These are phyloP conservation scores for Avena atlantica DNA, from an alignment of 176 grass and related monocot genomes.

Conservation along the genomic window DNA sequence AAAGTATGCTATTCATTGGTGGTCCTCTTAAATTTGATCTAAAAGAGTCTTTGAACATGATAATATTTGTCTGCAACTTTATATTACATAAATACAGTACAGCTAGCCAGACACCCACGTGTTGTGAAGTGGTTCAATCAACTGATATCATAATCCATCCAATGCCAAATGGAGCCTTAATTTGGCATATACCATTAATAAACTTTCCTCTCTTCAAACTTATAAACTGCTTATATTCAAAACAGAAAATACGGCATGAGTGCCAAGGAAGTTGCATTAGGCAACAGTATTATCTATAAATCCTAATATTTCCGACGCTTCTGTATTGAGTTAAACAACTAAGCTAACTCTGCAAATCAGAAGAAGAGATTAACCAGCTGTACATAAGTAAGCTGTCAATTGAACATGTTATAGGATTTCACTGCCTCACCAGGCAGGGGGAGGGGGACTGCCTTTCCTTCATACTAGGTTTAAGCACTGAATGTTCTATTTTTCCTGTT, in stretches of 20 bases:
- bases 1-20: slow-evolving; percentile 5
- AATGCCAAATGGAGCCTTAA: background rate
- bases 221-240: background rate
- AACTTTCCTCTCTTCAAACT: background rate
- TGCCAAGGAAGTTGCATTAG: slow-evolving; percentile 6
- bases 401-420: slow-evolving; percentile 3
- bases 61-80: too few species aligned
- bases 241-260: background rate
- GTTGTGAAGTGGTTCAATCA: background rate
- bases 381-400: background rate
- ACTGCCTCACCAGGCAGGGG: background rate
- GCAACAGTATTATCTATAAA: background rate
- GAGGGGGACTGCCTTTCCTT: background rate
- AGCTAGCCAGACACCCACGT: background rate
- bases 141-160: slow-evolving; percentile 10
- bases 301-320: background rate
- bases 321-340: background rate
- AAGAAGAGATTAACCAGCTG: background rate
- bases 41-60: too few species aligned
- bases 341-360: background rate
- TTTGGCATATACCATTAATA: background rate
- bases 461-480: background rate
- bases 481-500: background rate
- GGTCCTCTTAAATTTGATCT: background rate
- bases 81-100: background rate